Conservation (phyloP, 768 basidiomycete genomes). For the Naganishia antarctica region DNA sequence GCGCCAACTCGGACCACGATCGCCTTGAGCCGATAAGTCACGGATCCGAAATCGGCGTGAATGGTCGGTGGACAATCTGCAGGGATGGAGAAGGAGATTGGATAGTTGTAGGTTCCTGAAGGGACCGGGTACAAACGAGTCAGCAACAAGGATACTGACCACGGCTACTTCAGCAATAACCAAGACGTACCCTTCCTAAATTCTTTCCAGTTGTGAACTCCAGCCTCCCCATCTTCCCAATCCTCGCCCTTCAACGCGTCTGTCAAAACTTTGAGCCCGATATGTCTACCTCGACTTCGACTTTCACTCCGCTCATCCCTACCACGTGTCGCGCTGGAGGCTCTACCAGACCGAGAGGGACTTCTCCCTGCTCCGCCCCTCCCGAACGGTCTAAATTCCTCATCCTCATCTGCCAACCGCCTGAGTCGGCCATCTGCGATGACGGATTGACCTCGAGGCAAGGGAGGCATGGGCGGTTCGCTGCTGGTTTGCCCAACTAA, state of each 20-base stretch:
- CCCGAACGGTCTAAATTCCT: conserved; percentile 32
- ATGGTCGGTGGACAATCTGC: conserved; percentile 71
- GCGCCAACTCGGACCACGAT: conserved; percentile 76
- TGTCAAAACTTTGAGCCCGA: conserved; percentile 47
- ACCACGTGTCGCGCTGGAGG: conserved; percentile 29
- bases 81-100: conserved; percentile 84
- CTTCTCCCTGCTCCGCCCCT: conserved; percentile 40
- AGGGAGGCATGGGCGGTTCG: not conserved
- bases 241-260: conserved; percentile 39
- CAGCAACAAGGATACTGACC: too few relatives aligned
- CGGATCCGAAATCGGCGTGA: conserved; percentile 67
- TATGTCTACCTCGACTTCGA: conserved; percentile 47
- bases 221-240: conserved; percentile 44
- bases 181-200: conserved; percentile 68
- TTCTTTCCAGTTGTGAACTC: conserved; percentile 64
- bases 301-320: conserved; percentile 40
- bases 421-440: conserved; percentile 20
- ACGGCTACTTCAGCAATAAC: not conserved
- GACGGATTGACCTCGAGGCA: not conserved
- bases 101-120: conserved; percentile 84
- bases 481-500: not conserved
- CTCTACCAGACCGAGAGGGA: conserved; percentile 23
- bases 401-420: conserved; percentile 15
- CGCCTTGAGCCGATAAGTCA: conserved; percentile 75
- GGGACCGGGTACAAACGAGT: not conserved